Conservation (phyloP, 2,329 filamentous ascomycete genomes). For the Neonectria sp. region DNA sequence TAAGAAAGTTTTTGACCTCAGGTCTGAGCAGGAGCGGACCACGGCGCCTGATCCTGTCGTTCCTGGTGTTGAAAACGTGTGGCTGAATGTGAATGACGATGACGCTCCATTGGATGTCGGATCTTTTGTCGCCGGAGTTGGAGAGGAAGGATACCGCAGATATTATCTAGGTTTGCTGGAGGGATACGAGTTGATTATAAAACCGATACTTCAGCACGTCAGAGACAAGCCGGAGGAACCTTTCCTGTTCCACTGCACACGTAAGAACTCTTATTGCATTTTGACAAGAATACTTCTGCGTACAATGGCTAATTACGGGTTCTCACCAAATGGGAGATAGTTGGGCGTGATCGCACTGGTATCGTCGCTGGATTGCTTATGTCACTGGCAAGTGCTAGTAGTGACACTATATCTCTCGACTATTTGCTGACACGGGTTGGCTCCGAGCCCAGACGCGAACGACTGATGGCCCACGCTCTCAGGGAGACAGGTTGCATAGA, state of each 20-base stretch:
- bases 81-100: neutral
- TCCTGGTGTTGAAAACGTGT: neutral
- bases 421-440: neutral
- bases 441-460: neutral
- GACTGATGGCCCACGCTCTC: neutral
- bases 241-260: neutral
- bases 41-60: neutral
- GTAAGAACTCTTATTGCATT: no score
- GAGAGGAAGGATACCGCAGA: neutral
- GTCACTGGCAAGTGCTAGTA: neutral
- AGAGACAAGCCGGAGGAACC: neutral
- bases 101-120: neutral
- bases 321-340: no score
- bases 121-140: neutral
- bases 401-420: neutral
- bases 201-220: neutral
- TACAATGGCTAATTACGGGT: neutral
- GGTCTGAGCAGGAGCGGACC: neutral
- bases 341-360: neutral
- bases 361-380: neutral
- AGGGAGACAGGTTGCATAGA: neutral
- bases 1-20: neutral
- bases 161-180: neutral
- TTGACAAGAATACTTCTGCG: neutral
- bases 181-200: neutral